phyloP scores from a whole-genome alignment of 2,329 filamentous ascomycete species.

The Metarhizium rileyi region DNA sequence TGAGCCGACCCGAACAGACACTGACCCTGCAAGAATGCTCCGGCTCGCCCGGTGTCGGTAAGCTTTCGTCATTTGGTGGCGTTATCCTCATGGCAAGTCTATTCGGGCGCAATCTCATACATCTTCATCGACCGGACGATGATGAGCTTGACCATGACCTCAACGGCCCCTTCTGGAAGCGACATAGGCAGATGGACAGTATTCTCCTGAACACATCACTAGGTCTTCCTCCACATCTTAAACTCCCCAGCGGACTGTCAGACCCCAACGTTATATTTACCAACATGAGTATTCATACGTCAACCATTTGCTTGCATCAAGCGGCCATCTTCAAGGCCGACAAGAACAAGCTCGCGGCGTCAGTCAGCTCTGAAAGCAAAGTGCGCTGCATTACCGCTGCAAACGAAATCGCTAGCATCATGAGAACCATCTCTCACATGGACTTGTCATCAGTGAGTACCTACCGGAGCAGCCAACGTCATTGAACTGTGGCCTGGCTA shows the following conservation, averaged over 20 bases:
- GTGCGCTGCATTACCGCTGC: slow-evolving; percentile 87
- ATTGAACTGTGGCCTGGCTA: background rate
- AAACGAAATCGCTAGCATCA: slow-evolving; percentile 86
- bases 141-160: slow-evolving; percentile 80
- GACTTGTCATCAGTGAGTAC: slow-evolving; percentile 68
- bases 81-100: slow-evolving; percentile 80
- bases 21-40: slow-evolving; percentile 61
- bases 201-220: slow-evolving; percentile 81
- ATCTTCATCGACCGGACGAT: slow-evolving; percentile 76
- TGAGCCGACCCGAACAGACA: slow-evolving; percentile 65
- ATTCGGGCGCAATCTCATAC: slow-evolving; percentile 82
- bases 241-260: slow-evolving; percentile 63
- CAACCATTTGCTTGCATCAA: slow-evolving; percentile 94
- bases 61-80: slow-evolving; percentile 68
- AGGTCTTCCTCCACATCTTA: slow-evolving; percentile 69
- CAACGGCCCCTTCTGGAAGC: slow-evolving; percentile 91
- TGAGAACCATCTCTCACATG: slow-evolving; percentile 88
- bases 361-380: slow-evolving; percentile 82
- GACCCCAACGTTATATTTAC: slow-evolving; percentile 84
- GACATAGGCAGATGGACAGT: slow-evolving; percentile 81
- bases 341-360: slow-evolving; percentile 67
- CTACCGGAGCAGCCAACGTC: background rate
- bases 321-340: slow-evolving; percentile 97
- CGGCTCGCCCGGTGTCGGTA: slow-evolving; percentile 59
- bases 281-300: slow-evolving; percentile 96